Base-by-base conservation (phyloP, 768 basidiomycete genomes). In the Suillus lakei region DNA sequence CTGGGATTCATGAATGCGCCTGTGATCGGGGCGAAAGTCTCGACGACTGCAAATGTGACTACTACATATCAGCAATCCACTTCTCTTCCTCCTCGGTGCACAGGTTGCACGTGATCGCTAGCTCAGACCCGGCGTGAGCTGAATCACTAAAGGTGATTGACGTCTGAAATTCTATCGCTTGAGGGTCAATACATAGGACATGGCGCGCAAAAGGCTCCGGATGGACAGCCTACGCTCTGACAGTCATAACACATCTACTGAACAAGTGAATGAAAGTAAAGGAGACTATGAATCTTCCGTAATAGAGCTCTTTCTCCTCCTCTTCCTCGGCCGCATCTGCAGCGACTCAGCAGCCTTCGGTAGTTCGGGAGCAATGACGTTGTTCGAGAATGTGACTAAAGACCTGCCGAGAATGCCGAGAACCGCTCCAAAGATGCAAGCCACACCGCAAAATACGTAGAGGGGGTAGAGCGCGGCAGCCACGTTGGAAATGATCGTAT, bases 401-500 rank as follows among this genome's bases (percentile, higher is more conserved):
- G 23, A 59, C 10, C 56, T 41, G 1, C 80, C 88, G 15, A 76
- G 66, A 1, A 81, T 56, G 3, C 88, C 88, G 1, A 88, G 51
- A 23, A 81, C 21, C 12, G 74, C 76, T 7, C 87, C 87, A 10
- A 79, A 78, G 59, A 89, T 83, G 66, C 84, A 86, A 1, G 88
- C 87, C 1, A 85, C 81, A 2, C 85, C 85, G 44, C 79, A 81
- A 65, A 88, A 83, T 16, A 87, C 81, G 67, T 88, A 89, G 39
- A 88, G 60, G 0, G 88, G 88, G 55, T 84, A 86, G 1, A 88
- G 60, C 12, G 80, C 78, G 8, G 83, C 79, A 21, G 83, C 71
- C 32, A 84, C 63, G 70, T 77, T 81, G 7, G 74, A 58, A 26
- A 76, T 66, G 41, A 82, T 71, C 15, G 70, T 67, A 68, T 82